Percentiles rank a stretch among this genome's conserved stretches.
Conservation (phyloP, 108 stramenopile species). For the Stephanodiscus triporus region DNA sequence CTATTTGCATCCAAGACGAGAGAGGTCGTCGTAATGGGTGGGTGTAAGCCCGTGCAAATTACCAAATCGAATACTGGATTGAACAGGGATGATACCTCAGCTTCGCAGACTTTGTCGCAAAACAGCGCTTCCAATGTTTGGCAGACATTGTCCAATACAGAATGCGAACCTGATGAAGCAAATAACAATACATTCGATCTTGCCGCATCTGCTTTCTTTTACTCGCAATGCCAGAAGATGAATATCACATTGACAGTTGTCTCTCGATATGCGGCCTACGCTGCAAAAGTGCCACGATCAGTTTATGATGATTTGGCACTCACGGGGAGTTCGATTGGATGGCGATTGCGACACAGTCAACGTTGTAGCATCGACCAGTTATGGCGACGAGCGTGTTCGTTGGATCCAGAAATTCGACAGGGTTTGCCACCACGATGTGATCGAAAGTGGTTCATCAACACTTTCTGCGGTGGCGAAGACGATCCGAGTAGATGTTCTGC, state of each 20-base stretch:
- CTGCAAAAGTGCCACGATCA: conserved; percentile 47
- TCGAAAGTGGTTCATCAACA: conserved; percentile 51
- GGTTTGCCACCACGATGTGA: conserved; percentile 51
- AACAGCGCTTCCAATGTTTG: conserved; percentile 11
- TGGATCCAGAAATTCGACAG: conserved; percentile 27
- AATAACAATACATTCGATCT: conserved; percentile 54
- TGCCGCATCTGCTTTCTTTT: conserved; percentile 45
- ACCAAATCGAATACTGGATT: background rate
- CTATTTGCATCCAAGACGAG: conserved; percentile 47
- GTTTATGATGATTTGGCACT: conserved; percentile 55
- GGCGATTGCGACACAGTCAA: conserved; percentile 52
- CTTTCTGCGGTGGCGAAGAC: conserved; percentile 50
- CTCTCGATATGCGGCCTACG: conserved; percentile 46
- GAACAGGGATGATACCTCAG: background rate
- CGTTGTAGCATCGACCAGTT: conserved; percentile 46
- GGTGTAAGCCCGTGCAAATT: conserved; percentile 35
- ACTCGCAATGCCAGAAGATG: conserved; percentile 45
- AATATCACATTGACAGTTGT: conserved; percentile 50
- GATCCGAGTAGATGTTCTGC: conserved; percentile 30
- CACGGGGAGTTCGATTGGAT: conserved; percentile 50
- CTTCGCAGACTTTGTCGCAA: background rate
- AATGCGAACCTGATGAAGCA: conserved; percentile 47
- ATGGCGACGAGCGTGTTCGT: conserved; percentile 45
- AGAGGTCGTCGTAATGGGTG: conserved; percentile 55
- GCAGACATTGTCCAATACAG: conserved; percentile 32